These are phyloP conservation scores for Garcia nutans DNA, from an alignment of 345 rosid species.

Conservation along the genomic window DNA sequence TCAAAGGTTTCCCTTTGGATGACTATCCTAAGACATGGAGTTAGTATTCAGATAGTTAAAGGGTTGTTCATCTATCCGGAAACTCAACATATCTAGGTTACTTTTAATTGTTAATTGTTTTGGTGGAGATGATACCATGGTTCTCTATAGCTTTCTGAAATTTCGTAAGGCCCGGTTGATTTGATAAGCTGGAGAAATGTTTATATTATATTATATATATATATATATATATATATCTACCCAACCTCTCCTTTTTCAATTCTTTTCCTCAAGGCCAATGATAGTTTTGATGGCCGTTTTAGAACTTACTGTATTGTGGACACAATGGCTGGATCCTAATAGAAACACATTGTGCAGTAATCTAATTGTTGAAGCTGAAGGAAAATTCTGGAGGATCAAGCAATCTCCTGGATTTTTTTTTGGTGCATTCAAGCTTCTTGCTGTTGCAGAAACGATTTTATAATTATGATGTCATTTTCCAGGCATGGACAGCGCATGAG, in stretches of 20 bases:
- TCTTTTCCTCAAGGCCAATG: background rate
- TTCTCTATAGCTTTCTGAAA: background rate
- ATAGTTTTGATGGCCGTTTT: background rate
- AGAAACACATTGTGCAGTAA: conserved; percentile 3
- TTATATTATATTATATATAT: conserved; percentile 8
- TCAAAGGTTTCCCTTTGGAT: conserved; percentile 1
- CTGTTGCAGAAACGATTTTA: background rate
- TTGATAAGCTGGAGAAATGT: conserved; percentile 1
- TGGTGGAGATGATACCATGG: background rate
- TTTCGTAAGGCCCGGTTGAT: too few species aligned
- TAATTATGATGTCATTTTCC: background rate
- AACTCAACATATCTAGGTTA: conserved; percentile 22
- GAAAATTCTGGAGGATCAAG: conserved; percentile 15
- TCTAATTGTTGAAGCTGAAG: conserved; percentile 2
- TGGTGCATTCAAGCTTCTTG: background rate
- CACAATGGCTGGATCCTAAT: background rate
- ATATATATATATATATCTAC: background rate
- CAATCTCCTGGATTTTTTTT: conserved; percentile 1
- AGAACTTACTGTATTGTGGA: conserved; percentile 9
- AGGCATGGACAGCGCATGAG: background rate
- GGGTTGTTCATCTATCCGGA: conserved; percentile 25
- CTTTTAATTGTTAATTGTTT: conserved; percentile 6
- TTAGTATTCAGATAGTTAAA: conserved; percentile 25
- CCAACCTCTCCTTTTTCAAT: background rate
- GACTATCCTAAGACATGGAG: conserved; percentile 6